These are phyloP conservation scores for Allomyces javanicus DNA, from an alignment of 192 early-diverging fungal species.

Conservation along the genomic window DNA sequence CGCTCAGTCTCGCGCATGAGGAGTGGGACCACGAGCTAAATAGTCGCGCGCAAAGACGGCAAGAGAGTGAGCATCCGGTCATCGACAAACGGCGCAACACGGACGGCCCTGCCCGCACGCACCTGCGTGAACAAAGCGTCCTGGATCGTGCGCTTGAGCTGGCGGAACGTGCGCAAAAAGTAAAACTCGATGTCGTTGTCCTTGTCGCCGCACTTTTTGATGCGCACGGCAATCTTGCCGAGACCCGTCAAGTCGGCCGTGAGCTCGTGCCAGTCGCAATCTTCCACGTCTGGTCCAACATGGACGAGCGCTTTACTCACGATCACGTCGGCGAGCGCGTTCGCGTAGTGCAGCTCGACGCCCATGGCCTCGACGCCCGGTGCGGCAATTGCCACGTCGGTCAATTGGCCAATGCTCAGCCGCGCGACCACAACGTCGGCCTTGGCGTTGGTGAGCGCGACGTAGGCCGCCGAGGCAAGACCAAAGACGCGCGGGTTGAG, in stretches of 20 bases:
- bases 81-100: too few species aligned
- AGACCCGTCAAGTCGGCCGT: not conserved
- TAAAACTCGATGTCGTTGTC: constrained; percentile 60
- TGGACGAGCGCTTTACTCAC: not conserved
- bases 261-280: not conserved
- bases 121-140: constrained; percentile 12
- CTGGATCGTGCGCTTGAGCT: constrained; percentile 40
- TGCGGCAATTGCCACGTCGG: not conserved
- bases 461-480: not conserved
- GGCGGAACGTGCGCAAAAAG: constrained; percentile 56
- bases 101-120: too few species aligned
- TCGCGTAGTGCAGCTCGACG: not conserved
- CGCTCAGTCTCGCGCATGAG: not conserved
- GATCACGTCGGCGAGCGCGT: not conserved
- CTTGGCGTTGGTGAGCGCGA: not conserved
- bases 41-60: not conserved
- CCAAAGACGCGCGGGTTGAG: not conserved
- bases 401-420: not conserved
- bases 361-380: not conserved
- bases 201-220: constrained; percentile 58
- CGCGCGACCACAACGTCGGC: not conserved
- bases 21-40: not conserved
- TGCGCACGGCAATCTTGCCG: constrained; percentile 18
- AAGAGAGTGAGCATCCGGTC: too few species aligned
- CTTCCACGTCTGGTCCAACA: not conserved